Evolutionary conservation across 1,284 basidiomycete species (phyloP).

Genomic region (Microbotryum violaceum): DNA sequence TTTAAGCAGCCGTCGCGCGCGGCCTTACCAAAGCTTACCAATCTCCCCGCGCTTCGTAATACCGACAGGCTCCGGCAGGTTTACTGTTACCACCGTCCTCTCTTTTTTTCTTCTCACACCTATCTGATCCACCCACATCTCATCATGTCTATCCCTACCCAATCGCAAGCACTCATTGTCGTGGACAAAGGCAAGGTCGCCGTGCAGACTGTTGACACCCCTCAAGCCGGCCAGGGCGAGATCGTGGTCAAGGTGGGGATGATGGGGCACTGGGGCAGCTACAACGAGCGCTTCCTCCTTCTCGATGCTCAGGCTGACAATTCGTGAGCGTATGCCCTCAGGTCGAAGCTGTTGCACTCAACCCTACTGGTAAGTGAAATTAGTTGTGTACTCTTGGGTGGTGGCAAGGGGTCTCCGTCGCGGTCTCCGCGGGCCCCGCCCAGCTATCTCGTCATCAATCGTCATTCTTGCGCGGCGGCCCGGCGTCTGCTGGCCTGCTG

Average conservation of each 20-base stretch:
- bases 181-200: constrained; percentile 6
- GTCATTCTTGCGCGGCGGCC: no score
- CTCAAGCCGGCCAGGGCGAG: constrained; percentile 2
- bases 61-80: no score
- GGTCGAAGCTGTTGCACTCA: constrained; percentile 22
- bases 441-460: neutral
- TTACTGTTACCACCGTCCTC: neutral
- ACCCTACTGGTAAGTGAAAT: constrained; percentile 24
- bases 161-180: constrained; percentile 14
- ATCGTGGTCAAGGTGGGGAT: constrained; percentile 20
- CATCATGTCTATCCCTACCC: neutral
- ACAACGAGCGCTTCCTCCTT: neutral
- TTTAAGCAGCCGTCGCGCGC: no score
- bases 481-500: no score
- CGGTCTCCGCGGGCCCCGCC: no score
- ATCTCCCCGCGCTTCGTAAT: no score
- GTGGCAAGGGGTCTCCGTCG: no score
- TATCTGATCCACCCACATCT: neutral
- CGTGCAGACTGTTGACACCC: constrained; percentile 6
- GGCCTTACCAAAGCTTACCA: no score
- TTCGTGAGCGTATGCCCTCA: neutral
- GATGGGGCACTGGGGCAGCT: no score
- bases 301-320: neutral
- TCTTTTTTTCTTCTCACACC: neutral
- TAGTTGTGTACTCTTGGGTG: no score